Conservation (phyloP, 2,329 filamentous ascomycete species). For the Aureobasidium subglaciale region DNA sequence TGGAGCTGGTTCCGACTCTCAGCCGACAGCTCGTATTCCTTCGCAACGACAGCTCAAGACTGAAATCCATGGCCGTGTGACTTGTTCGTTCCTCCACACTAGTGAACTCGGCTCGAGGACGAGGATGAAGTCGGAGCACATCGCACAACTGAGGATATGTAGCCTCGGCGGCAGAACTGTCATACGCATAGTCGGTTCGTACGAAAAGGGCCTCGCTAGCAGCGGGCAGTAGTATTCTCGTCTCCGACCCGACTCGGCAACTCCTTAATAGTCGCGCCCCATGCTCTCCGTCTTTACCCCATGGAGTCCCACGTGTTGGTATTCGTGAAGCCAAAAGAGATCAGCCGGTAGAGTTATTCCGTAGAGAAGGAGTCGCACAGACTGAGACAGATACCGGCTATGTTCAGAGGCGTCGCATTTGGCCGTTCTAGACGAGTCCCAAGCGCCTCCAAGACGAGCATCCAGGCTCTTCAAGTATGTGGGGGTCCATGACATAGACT, state of each 20-base stretch:
- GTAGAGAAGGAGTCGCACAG: not conserved
- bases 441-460: not conserved
- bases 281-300: not conserved
- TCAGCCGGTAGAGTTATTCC: slow-evolving; percentile 8
- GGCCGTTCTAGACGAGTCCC: not conserved
- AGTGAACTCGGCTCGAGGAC: not conserved
- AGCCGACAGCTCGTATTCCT: not conserved
- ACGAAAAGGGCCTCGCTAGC: not conserved
- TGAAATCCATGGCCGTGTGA: not conserved
- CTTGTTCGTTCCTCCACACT: not conserved
- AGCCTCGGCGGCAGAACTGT: not conserved
- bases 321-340: slow-evolving; percentile 7
- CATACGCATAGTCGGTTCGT: not conserved
- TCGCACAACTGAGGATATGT: not conserved
- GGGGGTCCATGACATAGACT: not conserved
- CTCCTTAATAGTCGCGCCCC: not conserved
- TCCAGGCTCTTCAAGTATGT: not conserved
- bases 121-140: not conserved
- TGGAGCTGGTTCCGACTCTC: too few relatives aligned
- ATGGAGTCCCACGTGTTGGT: slow-evolving; percentile 11
- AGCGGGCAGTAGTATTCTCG: not conserved
- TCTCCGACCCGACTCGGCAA: not conserved
- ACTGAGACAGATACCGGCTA: slow-evolving; percentile 1
- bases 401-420: not conserved
- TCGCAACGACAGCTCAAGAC: not conserved